Evolutionary conservation across 352 stramenopile genomes (phyloP), one percentile per base, ranked within the genome.

Genomic region (Globisporangium takayamanum): DNA sequence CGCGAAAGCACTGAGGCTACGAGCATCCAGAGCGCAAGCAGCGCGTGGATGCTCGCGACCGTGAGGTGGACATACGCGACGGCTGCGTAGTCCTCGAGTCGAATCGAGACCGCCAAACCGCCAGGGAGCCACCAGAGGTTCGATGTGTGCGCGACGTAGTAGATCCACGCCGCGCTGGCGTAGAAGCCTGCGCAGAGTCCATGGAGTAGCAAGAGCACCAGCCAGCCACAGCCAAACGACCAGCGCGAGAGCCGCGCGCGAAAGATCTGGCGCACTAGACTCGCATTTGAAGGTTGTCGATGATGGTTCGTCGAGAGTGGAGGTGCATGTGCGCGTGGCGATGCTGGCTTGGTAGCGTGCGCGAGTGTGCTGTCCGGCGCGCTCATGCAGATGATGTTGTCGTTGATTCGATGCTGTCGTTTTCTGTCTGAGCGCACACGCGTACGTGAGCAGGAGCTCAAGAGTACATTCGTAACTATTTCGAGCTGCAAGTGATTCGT

Each of bases 191-290:
- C 30, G 3, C 54, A 59, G 26, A 59, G 44, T 25, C 22, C 11
- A 22, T 59, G 54, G 28, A 59, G 54, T n/a, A 59, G 28, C 54
- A 59, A 22, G 54, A 53, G 44, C 6, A 42, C 44, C 18, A 11
- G 22, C 54, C 54, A 59, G 41, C 54, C 54, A 10, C 39, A 16
- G 14, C 18, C 18, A 16, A 59, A 37, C 22, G 28, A 37, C 54
- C 53, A 59, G 18, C 30, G 25, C 18, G 54, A 46, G 54, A 59
- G 54, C 18, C 41, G 33, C 16, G 54, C 22, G 28, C 28, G 54
- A 33, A 59, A 59, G 44, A 53, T 59, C 44, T 33, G 54, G n/a
- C 45, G 54, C 42, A 26, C 44, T 11, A 53, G 7, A 20, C 54
- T 53, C 2, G 20, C 22, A 15, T 45, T 10, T 16, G 41, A 46